Base-by-base conservation (phyloP, 75 land plant species). In the Pinus taeda region DNA sequence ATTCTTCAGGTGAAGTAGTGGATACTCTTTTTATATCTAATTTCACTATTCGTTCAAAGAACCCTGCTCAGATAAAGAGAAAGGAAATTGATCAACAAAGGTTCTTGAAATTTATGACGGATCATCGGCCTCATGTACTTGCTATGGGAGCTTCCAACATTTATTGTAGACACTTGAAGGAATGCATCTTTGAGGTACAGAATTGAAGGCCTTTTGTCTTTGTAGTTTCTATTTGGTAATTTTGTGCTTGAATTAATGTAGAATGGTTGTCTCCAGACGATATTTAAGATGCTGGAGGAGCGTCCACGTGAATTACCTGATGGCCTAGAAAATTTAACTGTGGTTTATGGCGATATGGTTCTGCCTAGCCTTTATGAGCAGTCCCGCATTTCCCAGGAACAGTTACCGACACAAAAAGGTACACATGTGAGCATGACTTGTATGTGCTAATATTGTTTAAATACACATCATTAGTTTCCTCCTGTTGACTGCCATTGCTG, bases 31-130 rank as follows among this genome's bases (percentile, higher is more conserved):
- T 90, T 77, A 84, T 93, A 66, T 89, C 91, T 7, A 89, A 92
- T 39, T 80, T 96, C 36, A 92, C 83, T 66, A 71, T 88, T 67
- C 83, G 89, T 4, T 85, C 92, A 57, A 83, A 88, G 75, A 93
- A 85, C 83, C 77, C 89, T 67, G 82, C 83, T 26, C 90, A 94
- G 57, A 83, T 87, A 66, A 87, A 88, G 69, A 77, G 95, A 36
- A 96, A 90, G 86, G 88, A 90, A 77, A 92, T 87, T 82, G 99
- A 96, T 71, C 93, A 92, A 74, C 82, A 92, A 57, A 87, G 98
- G 22, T 84, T 96, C 37, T 55, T 86, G 78, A 97, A 92, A 62
- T 96, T 96, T 70, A 87, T 96, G 93, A 88, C 82, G 36, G 99
- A 94, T 30, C 90, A 94, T 57, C 94, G 92, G 37, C 99, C 99